These are phyloP conservation scores for Nectriaceae sp. DNA, from an alignment of 2,329 filamentous ascomycete genomes.

Conservation along the genomic window DNA sequence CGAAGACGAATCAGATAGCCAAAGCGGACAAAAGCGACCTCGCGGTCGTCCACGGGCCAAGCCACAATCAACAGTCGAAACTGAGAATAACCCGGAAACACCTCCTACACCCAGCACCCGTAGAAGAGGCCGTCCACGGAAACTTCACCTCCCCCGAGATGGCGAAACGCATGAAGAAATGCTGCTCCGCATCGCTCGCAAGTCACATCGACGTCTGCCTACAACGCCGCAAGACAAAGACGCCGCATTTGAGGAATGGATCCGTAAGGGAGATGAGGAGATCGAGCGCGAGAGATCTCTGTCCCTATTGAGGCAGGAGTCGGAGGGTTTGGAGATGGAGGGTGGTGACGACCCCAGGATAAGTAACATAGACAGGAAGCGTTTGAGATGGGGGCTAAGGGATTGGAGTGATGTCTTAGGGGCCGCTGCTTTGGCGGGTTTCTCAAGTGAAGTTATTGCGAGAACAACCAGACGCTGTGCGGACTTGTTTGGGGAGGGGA, in stretches of 20 bases:
- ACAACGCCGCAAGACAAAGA: constrained; percentile 26
- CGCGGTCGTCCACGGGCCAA: constrained; percentile 31
- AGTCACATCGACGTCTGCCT: constrained; percentile 36
- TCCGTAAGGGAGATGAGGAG: constrained; percentile 32
- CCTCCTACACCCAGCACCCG: constrained; percentile 5
- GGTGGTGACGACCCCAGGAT: constrained; percentile 2
- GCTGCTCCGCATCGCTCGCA: constrained; percentile 48
- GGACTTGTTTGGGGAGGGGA: constrained; percentile 71
- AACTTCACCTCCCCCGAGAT: constrained; percentile 38
- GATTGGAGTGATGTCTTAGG: constrained; percentile 89
- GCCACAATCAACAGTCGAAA: constrained; percentile 9
- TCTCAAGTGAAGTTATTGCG: constrained; percentile 63
- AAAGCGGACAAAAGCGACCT: constrained; percentile 24
- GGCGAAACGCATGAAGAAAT: constrained; percentile 51
- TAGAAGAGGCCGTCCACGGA: constrained; percentile 43
- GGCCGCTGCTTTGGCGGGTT: constrained; percentile 73
- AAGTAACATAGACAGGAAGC: constrained; percentile 25
- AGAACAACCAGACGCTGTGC: constrained; percentile 75
- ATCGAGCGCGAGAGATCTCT: constrained; percentile 18
- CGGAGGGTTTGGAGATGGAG: constrained; percentile 16
- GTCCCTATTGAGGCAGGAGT: constrained; percentile 16
- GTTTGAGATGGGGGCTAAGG: constrained; percentile 49
- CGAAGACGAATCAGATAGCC: constrained; percentile 37
- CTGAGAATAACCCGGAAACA: neutral
- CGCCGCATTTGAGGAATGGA: constrained; percentile 37